Percentiles rank a stretch among this genome's conserved stretches.
Evolutionary conservation across 257 asterid genomes (phyloP).

Genomic region (Salvia rosmarinus): DNA sequence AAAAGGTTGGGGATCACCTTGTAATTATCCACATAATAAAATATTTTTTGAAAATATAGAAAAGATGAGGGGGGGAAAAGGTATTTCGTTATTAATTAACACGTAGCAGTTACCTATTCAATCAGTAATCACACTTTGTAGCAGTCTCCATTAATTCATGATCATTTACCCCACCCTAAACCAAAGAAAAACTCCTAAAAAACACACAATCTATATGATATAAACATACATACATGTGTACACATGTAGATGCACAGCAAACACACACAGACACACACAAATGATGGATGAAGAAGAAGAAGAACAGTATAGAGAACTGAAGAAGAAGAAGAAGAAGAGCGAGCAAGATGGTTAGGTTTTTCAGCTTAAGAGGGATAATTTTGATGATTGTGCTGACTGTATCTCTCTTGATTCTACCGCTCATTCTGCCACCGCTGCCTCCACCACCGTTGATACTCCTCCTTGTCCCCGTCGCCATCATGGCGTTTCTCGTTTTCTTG

Average conservation of each 20-base stretch:
- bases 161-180: neutral
- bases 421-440: constrained; percentile 49
- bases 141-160: neutral
- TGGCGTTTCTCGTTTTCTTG: constrained; percentile 44
- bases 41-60: too few species aligned
- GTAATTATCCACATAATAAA: too few species aligned
- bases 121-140: neutral
- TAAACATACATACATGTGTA: neutral
- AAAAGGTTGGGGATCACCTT: too few species aligned
- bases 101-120: neutral
- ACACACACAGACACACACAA: neutral
- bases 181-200: neutral
- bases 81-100: neutral
- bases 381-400: constrained; percentile 39
- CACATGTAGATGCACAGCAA: neutral
- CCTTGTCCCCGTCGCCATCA: constrained; percentile 53
- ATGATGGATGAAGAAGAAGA: constrained; percentile 32
- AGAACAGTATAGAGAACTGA: constrained; percentile 5
- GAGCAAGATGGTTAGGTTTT: constrained; percentile 33
- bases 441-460: constrained; percentile 52
- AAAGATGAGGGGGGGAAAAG: too few species aligned
- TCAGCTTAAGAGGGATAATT: constrained; percentile 24
- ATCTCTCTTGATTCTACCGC: constrained; percentile 53
- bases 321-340: neutral
- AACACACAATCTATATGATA: neutral